Evolutionary conservation across 176 grass and related monocot species (phyloP).

Genomic region (Pontederia crassipes): DNA sequence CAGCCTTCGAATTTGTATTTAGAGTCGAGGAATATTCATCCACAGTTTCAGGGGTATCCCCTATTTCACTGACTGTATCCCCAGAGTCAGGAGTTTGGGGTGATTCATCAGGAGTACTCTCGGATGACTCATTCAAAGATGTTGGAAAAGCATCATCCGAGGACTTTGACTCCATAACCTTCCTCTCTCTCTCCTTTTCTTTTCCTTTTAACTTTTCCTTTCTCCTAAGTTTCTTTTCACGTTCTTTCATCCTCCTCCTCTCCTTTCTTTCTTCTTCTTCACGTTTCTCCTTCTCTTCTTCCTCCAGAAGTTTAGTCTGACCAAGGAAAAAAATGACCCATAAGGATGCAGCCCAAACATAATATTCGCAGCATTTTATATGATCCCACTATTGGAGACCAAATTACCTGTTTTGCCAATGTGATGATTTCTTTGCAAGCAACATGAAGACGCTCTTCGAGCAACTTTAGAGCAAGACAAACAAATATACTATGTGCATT

Average conservation of each 20-base stretch:
- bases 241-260: conserved; percentile 75
- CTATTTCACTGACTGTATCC: conserved; percentile 42
- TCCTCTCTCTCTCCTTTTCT: conserved; percentile 56
- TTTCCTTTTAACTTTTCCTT: conserved; percentile 93
- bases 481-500: conserved; percentile 94
- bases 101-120: conserved; percentile 29
- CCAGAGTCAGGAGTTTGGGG: conserved; percentile 25
- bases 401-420: conserved; percentile 84
- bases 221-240: conserved; percentile 88
- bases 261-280: conserved; percentile 88
- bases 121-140: conserved; percentile 29
- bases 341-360: too few species aligned
- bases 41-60: conserved; percentile 22
- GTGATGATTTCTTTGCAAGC: conserved; percentile 98
- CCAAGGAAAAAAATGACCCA: too few species aligned
- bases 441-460: conserved; percentile 91
- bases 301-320: conserved; percentile 25
- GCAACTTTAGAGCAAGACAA: conserved; percentile 70
- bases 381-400: neutral
- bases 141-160: conserved; percentile 18
- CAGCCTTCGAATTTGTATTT: conserved; percentile 8
- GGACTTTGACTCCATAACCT: conserved; percentile 30
- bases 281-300: conserved; percentile 90
- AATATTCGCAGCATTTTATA: too few species aligned
- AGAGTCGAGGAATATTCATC: conserved; percentile 19